Conservation (phyloP, 768 basidiomycete genomes). For the Termitomyces bulborhizus region DNA sequence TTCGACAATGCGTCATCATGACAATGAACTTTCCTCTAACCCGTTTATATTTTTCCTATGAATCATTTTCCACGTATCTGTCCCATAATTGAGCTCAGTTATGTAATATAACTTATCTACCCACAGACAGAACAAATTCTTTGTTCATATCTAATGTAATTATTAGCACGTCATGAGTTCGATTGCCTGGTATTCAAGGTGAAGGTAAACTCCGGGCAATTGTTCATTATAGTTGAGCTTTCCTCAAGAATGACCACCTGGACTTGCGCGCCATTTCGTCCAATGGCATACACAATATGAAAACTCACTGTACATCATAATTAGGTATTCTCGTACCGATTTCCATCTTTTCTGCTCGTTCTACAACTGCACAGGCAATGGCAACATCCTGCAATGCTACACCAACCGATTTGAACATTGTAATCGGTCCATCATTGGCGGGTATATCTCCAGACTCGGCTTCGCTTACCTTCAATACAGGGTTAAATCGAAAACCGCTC, state of each 20-base stretch:
- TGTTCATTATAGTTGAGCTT: no score
- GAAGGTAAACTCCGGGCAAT: no score
- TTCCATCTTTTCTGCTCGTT: slow-evolving; percentile 47
- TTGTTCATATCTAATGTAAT: neutral
- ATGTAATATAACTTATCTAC: neutral
- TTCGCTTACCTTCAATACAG: neutral
- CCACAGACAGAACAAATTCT: neutral
- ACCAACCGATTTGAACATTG: slow-evolving; percentile 87
- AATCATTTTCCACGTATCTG: neutral
- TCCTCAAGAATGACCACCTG: no score
- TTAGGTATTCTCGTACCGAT: slow-evolving; percentile 43
- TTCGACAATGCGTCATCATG: neutral
- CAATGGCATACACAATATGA: no score
- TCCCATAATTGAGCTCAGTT: neutral
- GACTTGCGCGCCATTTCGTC: no score
- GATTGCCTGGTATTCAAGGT: no score
- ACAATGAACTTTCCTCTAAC: neutral
- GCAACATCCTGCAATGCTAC: slow-evolving; percentile 85
- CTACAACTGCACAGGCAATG: slow-evolving; percentile 64
- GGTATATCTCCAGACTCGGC: slow-evolving; percentile 4
- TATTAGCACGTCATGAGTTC: no score
- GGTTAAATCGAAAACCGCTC: slow-evolving; percentile 5
- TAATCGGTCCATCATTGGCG: slow-evolving; percentile 15
- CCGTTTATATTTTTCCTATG: neutral
- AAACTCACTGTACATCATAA: slow-evolving; percentile 29